phyloP scores from a whole-genome alignment of 257 asterid genomes.

The Solanum pimpinellifolium region DNA sequence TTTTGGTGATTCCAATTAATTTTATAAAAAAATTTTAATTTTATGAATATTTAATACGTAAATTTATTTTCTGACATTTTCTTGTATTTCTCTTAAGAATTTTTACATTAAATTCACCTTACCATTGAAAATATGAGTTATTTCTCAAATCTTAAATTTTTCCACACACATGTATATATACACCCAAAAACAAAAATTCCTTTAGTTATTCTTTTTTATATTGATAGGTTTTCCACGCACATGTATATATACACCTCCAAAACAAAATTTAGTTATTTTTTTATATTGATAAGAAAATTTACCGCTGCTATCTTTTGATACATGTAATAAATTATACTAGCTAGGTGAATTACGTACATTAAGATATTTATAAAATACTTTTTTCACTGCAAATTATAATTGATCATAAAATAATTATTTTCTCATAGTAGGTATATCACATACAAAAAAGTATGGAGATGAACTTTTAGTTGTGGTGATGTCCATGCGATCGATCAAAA shows the following conservation, averaged over 20 bases:
- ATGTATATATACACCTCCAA: neutral
- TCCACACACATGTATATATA: neutral
- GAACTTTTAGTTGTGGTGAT: too few species aligned
- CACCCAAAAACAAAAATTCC: neutral
- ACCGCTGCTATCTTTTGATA: neutral
- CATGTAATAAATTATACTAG: neutral
- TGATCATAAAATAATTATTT: neutral
- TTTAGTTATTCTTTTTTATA: neutral
- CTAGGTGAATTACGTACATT: neutral
- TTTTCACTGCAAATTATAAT: neutral
- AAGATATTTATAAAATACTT: neutral
- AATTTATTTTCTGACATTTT: neutral
- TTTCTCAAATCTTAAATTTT: neutral
- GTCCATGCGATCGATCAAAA: too few species aligned
- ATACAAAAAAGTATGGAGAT: neutral
- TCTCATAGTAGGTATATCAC: neutral
- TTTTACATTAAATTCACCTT: neutral
- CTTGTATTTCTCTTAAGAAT: neutral
- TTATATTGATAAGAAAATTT: too few species aligned
- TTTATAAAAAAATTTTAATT: neutral
- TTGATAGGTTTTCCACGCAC: neutral
- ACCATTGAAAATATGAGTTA: neutral
- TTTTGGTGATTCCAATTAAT: neutral
- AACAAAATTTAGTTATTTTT: neutral
- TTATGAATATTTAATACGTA: too few species aligned